Conservation (phyloP, 164 flowering plant genomes). For the Dillenia turbinata region DNA sequence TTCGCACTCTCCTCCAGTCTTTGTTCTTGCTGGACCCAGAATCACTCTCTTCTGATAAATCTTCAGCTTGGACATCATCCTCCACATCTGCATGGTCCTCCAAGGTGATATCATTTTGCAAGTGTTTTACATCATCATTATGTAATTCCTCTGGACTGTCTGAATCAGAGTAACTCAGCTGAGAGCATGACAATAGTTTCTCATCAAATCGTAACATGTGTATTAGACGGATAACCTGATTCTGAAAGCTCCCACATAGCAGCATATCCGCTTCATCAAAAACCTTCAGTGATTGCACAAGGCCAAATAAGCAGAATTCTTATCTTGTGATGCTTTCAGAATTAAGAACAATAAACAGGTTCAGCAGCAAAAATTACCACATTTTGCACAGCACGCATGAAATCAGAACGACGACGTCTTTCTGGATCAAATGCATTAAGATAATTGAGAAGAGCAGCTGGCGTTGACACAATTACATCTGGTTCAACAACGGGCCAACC, state of each 20-base stretch:
- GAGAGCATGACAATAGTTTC: constrained; percentile 50
- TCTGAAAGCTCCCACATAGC: constrained; percentile 90
- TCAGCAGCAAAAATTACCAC: constrained; percentile 48
- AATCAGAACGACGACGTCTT: constrained; percentile 46
- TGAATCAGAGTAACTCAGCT: constrained; percentile 19
- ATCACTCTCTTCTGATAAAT: constrained; percentile 20
- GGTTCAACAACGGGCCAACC: constrained; percentile 81
- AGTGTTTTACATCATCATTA: constrained; percentile 32
- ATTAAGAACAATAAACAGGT: too few species aligned
- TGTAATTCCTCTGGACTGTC: constrained; percentile 22
- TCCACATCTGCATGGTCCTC: constrained; percentile 42
- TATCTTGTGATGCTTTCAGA: too few species aligned
- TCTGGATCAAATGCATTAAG: constrained; percentile 60
- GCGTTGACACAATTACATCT: constrained; percentile 84
- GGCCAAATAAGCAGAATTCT: not conserved
- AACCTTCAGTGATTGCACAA: constrained; percentile 38
- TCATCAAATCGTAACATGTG: constrained; percentile 92
- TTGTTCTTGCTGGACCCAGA: constrained; percentile 23
- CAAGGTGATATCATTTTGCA: constrained; percentile 13
- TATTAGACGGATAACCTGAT: constrained; percentile 87
- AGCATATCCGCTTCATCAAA: constrained; percentile 99
- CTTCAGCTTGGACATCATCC: constrained; percentile 21
- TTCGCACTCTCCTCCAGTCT: constrained; percentile 81
- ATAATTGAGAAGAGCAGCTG: constrained; percentile 86
- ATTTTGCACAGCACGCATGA: constrained; percentile 65